A percentile compares a stretch with the other conserved stretches of the same genome.
phyloP scores from a whole-genome alignment of 73 alveolate genomes.

The Paramecium tetraurelia region DNA sequence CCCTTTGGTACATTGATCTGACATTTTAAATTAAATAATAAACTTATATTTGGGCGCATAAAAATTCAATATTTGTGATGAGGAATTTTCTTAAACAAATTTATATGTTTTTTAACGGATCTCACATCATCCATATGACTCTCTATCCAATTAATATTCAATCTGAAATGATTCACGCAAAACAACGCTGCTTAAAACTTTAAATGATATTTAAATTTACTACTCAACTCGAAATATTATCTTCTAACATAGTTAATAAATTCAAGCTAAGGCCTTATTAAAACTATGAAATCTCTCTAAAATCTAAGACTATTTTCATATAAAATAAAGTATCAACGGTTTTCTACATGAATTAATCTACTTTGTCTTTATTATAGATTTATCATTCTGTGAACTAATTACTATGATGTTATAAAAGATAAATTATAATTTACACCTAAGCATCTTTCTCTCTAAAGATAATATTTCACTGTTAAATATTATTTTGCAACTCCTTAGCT shows the following conservation, averaged over 20 bases:
- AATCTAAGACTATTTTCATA: neutral
- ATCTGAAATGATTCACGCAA: neutral
- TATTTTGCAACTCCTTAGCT: neutral
- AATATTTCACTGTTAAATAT: neutral
- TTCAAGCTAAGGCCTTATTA: neutral
- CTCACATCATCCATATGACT: neutral
- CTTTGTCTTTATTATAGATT: neutral
- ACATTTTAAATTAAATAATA: neutral
- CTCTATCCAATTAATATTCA: neutral
- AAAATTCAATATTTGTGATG: neutral
- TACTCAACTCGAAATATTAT: neutral
- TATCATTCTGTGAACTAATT: neutral
- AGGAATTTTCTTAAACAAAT: neutral
- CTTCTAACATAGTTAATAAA: neutral
- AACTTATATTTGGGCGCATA: conserved; percentile 4
- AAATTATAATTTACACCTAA: neutral
- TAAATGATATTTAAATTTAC: conserved; percentile 1
- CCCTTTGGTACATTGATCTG: conserved; percentile 18
- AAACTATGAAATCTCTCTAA: neutral
- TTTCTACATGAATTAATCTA: neutral
- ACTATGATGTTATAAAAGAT: neutral
- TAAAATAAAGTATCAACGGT: neutral
- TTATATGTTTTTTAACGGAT: neutral
- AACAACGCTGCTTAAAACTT: neutral
- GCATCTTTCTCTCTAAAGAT: neutral